Conservation (phyloP, 1,139 yeast genomes). For the Sugiyamaella castrensis region DNA sequence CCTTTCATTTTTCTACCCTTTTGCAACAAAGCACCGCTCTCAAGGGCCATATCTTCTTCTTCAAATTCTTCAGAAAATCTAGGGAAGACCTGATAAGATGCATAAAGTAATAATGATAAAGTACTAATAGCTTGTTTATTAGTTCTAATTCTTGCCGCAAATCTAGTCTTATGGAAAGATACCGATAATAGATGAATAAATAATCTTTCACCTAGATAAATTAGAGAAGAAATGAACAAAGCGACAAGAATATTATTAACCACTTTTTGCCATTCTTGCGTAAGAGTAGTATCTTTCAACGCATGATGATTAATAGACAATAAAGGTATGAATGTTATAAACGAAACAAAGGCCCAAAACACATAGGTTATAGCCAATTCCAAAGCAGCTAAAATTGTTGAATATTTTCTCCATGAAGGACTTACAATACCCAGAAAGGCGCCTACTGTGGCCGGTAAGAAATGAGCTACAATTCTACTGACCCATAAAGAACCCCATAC, state of each 20-base stretch:
- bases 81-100: constrained; percentile 41
- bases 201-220: constrained; percentile 39
- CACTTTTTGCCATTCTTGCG: constrained; percentile 38
- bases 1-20: constrained; percentile 22
- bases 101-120: constrained; percentile 35
- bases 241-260: constrained; percentile 41
- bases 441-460: constrained; percentile 34
- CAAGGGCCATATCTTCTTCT: constrained; percentile 37
- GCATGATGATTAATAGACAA: constrained; percentile 37
- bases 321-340: constrained; percentile 41
- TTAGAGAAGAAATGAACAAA: constrained; percentile 37
- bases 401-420: constrained; percentile 38
- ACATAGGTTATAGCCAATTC: constrained; percentile 38
- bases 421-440: constrained; percentile 36
- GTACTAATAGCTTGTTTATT: constrained; percentile 38
- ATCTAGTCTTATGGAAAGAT: constrained; percentile 43
- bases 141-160: constrained; percentile 39
- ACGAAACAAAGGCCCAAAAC: constrained; percentile 37
- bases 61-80: constrained; percentile 38
- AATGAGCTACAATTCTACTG: constrained; percentile 37
- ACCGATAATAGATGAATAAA: constrained; percentile 42
- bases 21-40: constrained; percentile 32
- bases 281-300: constrained; percentile 24
- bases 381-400: constrained; percentile 38
- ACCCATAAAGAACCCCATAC: constrained; percentile 43